Conservation (phyloP, 257 asterid genomes). For the Mitragyna speciosa region DNA sequence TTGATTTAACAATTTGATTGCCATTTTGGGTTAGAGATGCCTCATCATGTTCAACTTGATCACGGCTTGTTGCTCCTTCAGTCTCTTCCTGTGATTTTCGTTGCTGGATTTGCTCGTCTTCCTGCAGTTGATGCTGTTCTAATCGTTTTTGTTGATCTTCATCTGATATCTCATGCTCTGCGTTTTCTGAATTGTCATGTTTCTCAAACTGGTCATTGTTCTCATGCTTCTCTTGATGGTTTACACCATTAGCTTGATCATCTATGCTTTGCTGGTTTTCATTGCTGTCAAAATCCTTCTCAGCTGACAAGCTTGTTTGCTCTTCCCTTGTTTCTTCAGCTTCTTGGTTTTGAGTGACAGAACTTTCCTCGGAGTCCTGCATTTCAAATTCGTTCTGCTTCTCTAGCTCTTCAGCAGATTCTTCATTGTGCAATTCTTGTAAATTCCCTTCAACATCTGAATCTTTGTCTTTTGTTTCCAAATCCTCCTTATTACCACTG, state of each 20-base stretch:
- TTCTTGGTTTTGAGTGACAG: conserved; percentile 42
- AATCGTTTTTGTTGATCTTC: conserved; percentile 55
- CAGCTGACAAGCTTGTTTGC: neutral
- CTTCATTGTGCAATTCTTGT: neutral
- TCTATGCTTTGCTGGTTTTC: neutral
- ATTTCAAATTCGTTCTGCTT: conserved; percentile 14
- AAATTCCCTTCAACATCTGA: conserved; percentile 1
- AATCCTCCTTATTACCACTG: neutral
- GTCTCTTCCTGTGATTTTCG: conserved; percentile 35
- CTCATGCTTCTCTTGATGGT: conserved; percentile 17
- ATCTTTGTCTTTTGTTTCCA: neutral
- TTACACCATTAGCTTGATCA: neutral
- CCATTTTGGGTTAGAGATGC: conserved; percentile 8
- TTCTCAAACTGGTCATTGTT: neutral
- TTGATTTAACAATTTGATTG: conserved; percentile 4
- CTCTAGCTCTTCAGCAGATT: conserved; percentile 12
- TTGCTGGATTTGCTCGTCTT: conserved; percentile 50
- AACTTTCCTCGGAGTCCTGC: conserved; percentile 53
- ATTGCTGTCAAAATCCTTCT: neutral
- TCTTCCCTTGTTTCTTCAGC: conserved; percentile 25
- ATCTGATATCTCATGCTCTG: conserved; percentile 48
- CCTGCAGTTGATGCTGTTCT: conserved; percentile 59
- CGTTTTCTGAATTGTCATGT: conserved; percentile 11
- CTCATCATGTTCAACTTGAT: conserved; percentile 64
- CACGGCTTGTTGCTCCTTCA: conserved; percentile 47